These are phyloP conservation scores for Marasmius tenuissimus DNA, from an alignment of 1,284 basidiomycete species.

Conservation along the genomic window DNA sequence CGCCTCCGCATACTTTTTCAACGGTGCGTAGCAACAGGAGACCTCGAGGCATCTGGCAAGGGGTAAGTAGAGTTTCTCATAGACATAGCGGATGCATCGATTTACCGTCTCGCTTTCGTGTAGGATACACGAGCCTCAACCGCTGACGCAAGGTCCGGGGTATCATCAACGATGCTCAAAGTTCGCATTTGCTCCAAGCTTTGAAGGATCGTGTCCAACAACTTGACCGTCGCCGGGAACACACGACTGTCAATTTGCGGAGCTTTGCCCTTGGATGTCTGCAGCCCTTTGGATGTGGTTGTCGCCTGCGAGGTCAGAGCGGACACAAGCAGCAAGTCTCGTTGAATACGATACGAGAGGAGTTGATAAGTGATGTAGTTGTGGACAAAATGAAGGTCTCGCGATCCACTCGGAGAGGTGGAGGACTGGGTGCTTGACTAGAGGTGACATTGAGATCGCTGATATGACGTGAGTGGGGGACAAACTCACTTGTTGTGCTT, in stretches of 20 bases:
- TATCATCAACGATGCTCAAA: constrained; percentile 85
- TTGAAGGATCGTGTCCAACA: constrained; percentile 84
- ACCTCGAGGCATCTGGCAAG: constrained; percentile 64
- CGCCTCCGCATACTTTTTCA: constrained; percentile 72
- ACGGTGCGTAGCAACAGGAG: constrained; percentile 65
- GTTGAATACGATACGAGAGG: constrained; percentile 81
- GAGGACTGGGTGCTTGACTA: constrained; percentile 44
- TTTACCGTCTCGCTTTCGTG: constrained; percentile 73
- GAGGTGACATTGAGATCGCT: neutral
- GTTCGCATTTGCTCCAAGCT: constrained; percentile 81
- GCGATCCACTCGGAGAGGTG: constrained; percentile 43
- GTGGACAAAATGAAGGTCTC: constrained; percentile 82
- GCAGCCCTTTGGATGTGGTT: constrained; percentile 28
- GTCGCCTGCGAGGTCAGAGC: constrained; percentile 52
- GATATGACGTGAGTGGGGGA: neutral
- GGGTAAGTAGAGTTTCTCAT: constrained; percentile 1
- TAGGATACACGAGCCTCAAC: constrained; percentile 76
- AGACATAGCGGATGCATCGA: constrained; percentile 5
- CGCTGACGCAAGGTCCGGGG: constrained; percentile 74
- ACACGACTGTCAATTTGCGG: constrained; percentile 64
- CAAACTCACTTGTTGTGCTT: constrained; percentile 70
- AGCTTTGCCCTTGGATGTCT: constrained; percentile 38
- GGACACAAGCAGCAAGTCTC: constrained; percentile 81
- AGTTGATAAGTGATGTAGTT: constrained; percentile 87
- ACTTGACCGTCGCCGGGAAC: constrained; percentile 84